phyloP scores from a whole-genome alignment of 2,329 filamentous ascomycete species.

The Calycina herbarum region DNA sequence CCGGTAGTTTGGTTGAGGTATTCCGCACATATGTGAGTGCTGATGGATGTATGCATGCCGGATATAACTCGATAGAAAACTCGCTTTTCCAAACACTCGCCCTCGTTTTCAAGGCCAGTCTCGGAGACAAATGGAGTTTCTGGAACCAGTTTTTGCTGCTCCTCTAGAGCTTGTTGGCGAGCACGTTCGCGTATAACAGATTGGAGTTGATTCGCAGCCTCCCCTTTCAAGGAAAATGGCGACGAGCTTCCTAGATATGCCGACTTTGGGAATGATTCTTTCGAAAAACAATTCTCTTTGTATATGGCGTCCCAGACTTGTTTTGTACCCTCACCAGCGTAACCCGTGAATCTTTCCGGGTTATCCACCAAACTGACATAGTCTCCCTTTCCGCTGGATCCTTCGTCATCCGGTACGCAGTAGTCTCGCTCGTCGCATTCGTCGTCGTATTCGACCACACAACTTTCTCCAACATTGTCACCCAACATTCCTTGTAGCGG shows the following conservation, averaged over 20 bases:
- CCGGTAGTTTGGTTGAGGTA: slow-evolving; percentile 95
- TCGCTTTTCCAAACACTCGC: slow-evolving; percentile 96
- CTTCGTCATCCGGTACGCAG: slow-evolving; percentile 93
- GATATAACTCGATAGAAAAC: slow-evolving; percentile 95
- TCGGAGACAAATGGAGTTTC: slow-evolving; percentile 61
- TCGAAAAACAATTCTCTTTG: slow-evolving; percentile 91
- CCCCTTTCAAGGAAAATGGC: slow-evolving; percentile 27
- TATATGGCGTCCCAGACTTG: slow-evolving; percentile 98
- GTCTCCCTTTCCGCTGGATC: slow-evolving; percentile 81
- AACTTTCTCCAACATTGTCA: slow-evolving; percentile 87
- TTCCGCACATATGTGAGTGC: slow-evolving; percentile 92
- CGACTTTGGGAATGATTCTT: slow-evolving; percentile 61
- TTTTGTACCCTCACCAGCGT: slow-evolving; percentile 77
- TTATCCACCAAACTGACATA: slow-evolving; percentile 95
- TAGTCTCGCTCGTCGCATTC: slow-evolving; percentile 97
- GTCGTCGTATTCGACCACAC: slow-evolving; percentile 95
- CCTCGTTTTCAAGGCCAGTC: slow-evolving; percentile 73
- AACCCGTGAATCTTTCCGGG: slow-evolving; percentile 93
- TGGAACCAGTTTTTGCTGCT: slow-evolving; percentile 54
- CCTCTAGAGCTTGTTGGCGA: slow-evolving; percentile 60
- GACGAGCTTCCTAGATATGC: slow-evolving; percentile 52
- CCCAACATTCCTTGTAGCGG: slow-evolving; percentile 83
- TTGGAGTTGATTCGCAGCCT: slow-evolving; percentile 61
- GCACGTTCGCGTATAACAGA: slow-evolving; percentile 60
- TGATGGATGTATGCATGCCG: slow-evolving; percentile 98